These are phyloP conservation scores for Nissolia schottii DNA, from an alignment of 306 rosid genomes.

Conservation along the genomic window DNA sequence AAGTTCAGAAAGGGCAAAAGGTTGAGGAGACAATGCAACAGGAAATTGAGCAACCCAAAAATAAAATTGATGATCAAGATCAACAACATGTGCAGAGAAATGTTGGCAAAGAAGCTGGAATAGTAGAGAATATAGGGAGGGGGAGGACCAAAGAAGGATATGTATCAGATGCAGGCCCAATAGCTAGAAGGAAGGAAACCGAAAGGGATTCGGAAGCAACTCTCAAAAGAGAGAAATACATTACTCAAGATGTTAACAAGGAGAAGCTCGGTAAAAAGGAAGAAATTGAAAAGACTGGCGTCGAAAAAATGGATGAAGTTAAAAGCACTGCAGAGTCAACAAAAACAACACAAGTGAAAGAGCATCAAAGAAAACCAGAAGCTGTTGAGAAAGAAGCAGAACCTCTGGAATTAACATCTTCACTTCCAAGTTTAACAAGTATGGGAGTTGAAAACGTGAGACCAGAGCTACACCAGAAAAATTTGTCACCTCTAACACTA, in stretches of 20 bases:
- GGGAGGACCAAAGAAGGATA: not conserved
- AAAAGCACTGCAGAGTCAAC: not conserved
- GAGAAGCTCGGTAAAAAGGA: conserved; percentile 9
- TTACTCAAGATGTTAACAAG: not conserved
- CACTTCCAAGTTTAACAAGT: not conserved
- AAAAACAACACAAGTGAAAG: conserved; percentile 2
- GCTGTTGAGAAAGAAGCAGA: not conserved
- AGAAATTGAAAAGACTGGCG: not conserved
- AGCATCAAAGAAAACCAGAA: not conserved
- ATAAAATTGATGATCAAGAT: not conserved
- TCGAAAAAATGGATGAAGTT: not conserved
- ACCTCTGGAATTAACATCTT: not conserved
- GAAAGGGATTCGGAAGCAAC: not conserved
- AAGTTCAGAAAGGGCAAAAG: not conserved
- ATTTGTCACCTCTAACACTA: not conserved
- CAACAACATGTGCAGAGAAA: not conserved
- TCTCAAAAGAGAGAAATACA: conserved; percentile 5
- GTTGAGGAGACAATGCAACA: not conserved
- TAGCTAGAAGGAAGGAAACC: not conserved
- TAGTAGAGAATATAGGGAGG: not conserved
- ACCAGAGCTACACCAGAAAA: not conserved
- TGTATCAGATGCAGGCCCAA: not conserved
- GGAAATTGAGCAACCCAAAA: not conserved
- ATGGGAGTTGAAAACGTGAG: not conserved
- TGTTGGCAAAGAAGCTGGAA: not conserved